Evolutionary conservation across 2,329 filamentous ascomycete genomes (phyloP), one percentile per base, ranked within the genome.

Genomic region (Fusarium nisikadoi): DNA sequence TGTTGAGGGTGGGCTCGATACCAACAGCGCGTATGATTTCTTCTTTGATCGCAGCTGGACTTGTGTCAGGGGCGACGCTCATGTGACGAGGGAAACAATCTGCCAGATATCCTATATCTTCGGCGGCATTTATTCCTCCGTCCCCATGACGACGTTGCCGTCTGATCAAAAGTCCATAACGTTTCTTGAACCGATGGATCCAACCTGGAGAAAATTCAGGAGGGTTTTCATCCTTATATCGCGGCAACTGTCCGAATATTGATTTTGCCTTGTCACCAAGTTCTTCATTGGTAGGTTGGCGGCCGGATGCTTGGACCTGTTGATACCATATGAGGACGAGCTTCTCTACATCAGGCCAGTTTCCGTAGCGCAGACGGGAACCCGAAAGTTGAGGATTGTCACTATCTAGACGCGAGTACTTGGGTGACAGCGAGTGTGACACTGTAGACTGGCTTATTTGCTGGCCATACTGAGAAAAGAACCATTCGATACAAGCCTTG

Each of bases 161-260:
- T 39, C 88, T 79, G 50, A 90, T 85, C 23, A 90, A 81, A 20
- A 90, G 82, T 0, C 88, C 88, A 65, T 90, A 90, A 16, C 88
- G 85, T 78, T 90, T 90, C 80, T 90, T 90, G 81, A 90, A 90
- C 39, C 88, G 85, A 73, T 90, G 88, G 64, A 90, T 90, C 88
- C 88, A 90, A 43, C 88, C 88, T 0, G 88, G 88, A 0, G 88
- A 90, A 77, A 90, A 90, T 78, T 90, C 88, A 50, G 88, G 88
- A 3, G 88, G 82, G n/a, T 80, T 80, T 77, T 90, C 87, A 71
- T 88, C 88, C 77, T 88, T 89, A 79, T 90, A 90, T 23, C 88
- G 86, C 20, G 88, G 88, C 33, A 90, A 81, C 74, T 88, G 85
- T 46, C 81, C 81, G 78, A 90, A 90, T 72, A 90, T 89, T 63